Base-by-base conservation (phyloP, 129 eudicot genomes). In the Saussurea involucrata region DNA sequence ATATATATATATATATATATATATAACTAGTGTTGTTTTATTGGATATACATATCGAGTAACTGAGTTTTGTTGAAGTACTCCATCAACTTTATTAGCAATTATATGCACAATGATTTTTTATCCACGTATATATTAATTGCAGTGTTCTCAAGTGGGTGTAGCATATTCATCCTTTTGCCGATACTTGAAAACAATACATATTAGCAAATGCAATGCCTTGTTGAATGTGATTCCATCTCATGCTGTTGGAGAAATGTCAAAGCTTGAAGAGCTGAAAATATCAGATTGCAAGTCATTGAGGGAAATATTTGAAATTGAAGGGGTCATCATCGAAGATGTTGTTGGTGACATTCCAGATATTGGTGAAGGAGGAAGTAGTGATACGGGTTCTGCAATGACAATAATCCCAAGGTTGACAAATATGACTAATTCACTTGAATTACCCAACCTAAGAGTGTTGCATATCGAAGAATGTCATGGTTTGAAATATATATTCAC, bases 191-290 rank as follows among this genome's bases (percentile, higher is more conserved):
- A 37, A 73, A 25, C 0, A 12, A 73, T 73, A 9, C 0, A 1
- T 5, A 58, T 60, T 58, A 1, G 0, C 0, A 32, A 10, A 0
- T 73, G 77, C 11, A 0, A 9, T 31, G 77, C 68, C 1, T 24
- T 73, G 20, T 33, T 49, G 8, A 73, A 20, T 33, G 32, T 73
- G 57, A 57, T 73, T 73, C 77, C 77, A n/a, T 66, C 49, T 13
- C 22, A 32, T 66, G 71, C 17, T 1, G 46, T 66, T 4, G 46
- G 71, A 66, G 46, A 18, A 17, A 4, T 32, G 24, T 0, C 5
- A 17, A 67, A 67, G 7, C 71, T 31, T 67, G 71, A 67, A 67
- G 1, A n/a, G 49, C 1, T 67, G 49, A 3, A 0, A 18, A 18
- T 67, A 32, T 7, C 0, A 2, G 0, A 0, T 0, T 32, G 71